These are phyloP conservation scores for Cubamyces sp. DNA, from an alignment of 768 basidiomycete species.

Conservation along the genomic window DNA sequence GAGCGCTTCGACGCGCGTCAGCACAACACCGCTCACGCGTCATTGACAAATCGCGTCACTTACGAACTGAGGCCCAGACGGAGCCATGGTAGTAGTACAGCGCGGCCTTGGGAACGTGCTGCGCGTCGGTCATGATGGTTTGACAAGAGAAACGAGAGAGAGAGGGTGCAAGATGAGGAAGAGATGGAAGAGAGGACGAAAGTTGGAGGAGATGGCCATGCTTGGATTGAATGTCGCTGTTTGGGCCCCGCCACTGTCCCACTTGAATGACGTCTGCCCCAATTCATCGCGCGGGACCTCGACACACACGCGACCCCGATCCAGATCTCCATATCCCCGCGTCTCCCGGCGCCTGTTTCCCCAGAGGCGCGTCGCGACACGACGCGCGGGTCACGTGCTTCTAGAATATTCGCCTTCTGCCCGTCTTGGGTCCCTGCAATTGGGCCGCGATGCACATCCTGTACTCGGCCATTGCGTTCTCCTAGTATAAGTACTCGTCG, in stretches of 20 bases:
- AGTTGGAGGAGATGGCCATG: slow-evolving; percentile 2
- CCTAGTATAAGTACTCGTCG: not conserved
- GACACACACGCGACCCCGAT: slow-evolving; percentile 15
- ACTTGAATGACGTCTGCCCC: slow-evolving; percentile 18
- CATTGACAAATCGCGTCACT: slow-evolving; percentile 27
- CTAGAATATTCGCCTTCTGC: slow-evolving; percentile 26
- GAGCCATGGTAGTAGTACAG: slow-evolving; percentile 69
- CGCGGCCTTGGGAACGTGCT: slow-evolving; percentile 69
- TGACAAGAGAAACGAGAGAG: not conserved
- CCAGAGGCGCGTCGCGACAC: slow-evolving; percentile 1
- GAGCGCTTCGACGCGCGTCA: slow-evolving; percentile 43
- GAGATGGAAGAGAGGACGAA: slow-evolving; percentile 5
- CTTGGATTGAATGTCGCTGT: slow-evolving; percentile 11
- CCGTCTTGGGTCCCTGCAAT: slow-evolving; percentile 12
- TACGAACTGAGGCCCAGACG: slow-evolving; percentile 69
- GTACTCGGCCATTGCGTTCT: not conserved
- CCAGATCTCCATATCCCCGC: slow-evolving; percentile 15
- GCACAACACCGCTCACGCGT: not conserved
- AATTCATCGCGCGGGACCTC: not conserved
- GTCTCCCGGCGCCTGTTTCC: not conserved
- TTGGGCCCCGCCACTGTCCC: slow-evolving; percentile 12
- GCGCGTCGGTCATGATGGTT: slow-evolving; percentile 28
- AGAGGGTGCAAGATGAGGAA: not conserved
- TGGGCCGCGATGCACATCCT: slow-evolving; percentile 2
- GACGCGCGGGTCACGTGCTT: slow-evolving; percentile 24